Evolutionary conservation across 345 rosid genomes (phyloP).

Genomic region (Punica granatum): DNA sequence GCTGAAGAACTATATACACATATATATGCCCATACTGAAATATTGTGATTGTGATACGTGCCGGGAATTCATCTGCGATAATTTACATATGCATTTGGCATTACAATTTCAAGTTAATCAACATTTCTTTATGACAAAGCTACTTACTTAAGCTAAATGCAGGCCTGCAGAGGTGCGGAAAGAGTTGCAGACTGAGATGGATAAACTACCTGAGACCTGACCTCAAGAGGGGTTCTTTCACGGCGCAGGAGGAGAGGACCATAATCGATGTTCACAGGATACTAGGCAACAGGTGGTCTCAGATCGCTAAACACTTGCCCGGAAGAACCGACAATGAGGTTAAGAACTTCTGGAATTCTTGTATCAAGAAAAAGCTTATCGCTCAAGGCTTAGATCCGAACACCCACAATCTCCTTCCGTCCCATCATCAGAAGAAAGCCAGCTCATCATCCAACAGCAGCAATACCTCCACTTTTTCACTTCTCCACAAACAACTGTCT

Average conservation of each 20-base stretch:
- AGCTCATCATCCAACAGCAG: not conserved
- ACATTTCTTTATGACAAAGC: no score
- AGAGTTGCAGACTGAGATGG: constrained; percentile 64
- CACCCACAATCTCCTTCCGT: constrained; percentile 40
- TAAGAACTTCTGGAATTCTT: constrained; percentile 60
- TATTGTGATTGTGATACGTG: no score
- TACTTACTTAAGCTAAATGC: not conserved
- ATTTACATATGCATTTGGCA: no score
- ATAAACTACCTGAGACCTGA: constrained; percentile 59
- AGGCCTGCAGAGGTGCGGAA: constrained; percentile 63
- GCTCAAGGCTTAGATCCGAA: constrained; percentile 49
- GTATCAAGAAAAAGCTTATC: constrained; percentile 58
- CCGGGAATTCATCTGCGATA: not conserved
- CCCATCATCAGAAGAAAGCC: constrained; percentile 1
- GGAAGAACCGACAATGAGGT: constrained; percentile 62
- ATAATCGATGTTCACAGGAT: constrained; percentile 46
- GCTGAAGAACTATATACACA: no score
- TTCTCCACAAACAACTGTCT: not conserved
- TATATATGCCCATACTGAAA: no score
- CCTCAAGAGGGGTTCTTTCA: constrained; percentile 47
- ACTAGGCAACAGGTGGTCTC: constrained; percentile 62
- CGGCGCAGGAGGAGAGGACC: constrained; percentile 40
- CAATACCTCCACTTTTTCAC: not conserved
- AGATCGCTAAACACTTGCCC: constrained; percentile 60
- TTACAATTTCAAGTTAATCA: no score